Evolutionary conservation across 75 land plant species (phyloP).

Genomic region (Chamaecyparis obtusa): DNA sequence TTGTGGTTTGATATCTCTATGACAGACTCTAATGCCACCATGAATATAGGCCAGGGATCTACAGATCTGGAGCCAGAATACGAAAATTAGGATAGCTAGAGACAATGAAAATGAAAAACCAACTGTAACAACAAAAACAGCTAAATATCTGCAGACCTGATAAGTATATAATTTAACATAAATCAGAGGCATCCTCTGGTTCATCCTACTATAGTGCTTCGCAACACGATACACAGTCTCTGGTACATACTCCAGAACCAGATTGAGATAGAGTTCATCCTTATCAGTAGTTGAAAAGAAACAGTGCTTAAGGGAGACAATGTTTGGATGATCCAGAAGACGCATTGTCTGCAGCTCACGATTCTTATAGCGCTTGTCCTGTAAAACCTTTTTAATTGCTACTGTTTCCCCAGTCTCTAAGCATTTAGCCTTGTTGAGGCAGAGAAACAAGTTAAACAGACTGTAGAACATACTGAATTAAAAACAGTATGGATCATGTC

Average conservation of each 20-base stretch:
- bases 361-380: constrained; percentile 85
- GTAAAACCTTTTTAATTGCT: constrained; percentile 84
- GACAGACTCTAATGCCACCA: constrained; percentile 83
- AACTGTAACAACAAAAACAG: neutral
- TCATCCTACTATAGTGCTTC: constrained; percentile 72
- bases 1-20: constrained; percentile 84
- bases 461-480: neutral
- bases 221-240: constrained; percentile 77
- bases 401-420: constrained; percentile 86
- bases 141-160: constrained; percentile 43
- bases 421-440: constrained; percentile 64
- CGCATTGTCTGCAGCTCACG: constrained; percentile 92
- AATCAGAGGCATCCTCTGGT: constrained; percentile 78
- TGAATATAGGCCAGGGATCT: constrained; percentile 85
- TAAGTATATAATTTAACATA: constrained; percentile 81
- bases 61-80: constrained; percentile 45
- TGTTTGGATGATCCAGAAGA: constrained; percentile 81
- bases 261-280: constrained; percentile 82
- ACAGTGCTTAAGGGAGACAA: constrained; percentile 82
- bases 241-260: constrained; percentile 85
- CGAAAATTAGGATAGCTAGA: neutral
- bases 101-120: neutral
- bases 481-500: neutral
- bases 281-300: constrained; percentile 88
- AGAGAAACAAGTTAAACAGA: neutral